phyloP scores from a whole-genome alignment of 2,329 filamentous ascomycete species.

The Alternaria arborescens region DNA sequence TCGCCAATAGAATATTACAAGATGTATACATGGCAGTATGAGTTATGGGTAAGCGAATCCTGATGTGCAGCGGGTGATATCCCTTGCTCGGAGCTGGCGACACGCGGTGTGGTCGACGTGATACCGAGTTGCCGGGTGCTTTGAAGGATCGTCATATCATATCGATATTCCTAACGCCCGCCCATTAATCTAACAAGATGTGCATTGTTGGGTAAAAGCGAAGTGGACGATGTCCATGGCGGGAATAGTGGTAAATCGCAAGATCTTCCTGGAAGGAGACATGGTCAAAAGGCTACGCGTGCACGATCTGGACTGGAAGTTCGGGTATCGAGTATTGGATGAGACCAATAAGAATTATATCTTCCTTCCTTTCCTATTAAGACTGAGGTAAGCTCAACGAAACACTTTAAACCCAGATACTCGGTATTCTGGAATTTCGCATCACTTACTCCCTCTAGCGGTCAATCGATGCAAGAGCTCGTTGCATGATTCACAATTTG shows the following conservation, averaged over 20 bases:
- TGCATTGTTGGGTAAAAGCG: neutral
- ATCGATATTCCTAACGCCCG: neutral
- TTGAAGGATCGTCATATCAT: neutral
- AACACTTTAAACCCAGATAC: neutral
- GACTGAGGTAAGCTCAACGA: neutral
- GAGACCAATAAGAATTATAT: neutral
- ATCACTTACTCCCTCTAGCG: neutral
- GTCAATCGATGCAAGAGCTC: neutral
- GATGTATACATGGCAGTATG: neutral
- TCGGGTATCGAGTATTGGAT: neutral
- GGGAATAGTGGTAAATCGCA: neutral
- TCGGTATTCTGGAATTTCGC: neutral
- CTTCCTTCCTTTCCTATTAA: neutral
- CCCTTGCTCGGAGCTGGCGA: neutral
- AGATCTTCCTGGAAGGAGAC: neutral
- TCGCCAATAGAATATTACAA: neutral
- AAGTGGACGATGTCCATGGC: neutral
- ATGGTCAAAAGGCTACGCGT: neutral
- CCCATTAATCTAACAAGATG: neutral
- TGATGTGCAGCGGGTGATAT: neutral
- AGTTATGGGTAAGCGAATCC: neutral
- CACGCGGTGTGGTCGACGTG: neutral
- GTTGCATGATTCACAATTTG: slow-evolving; percentile 43
- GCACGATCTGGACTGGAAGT: neutral
- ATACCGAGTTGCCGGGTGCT: neutral